These are phyloP conservation scores for Plantago lanceolata DNA, from an alignment of 305 asterid genomes.

Conservation along the genomic window DNA sequence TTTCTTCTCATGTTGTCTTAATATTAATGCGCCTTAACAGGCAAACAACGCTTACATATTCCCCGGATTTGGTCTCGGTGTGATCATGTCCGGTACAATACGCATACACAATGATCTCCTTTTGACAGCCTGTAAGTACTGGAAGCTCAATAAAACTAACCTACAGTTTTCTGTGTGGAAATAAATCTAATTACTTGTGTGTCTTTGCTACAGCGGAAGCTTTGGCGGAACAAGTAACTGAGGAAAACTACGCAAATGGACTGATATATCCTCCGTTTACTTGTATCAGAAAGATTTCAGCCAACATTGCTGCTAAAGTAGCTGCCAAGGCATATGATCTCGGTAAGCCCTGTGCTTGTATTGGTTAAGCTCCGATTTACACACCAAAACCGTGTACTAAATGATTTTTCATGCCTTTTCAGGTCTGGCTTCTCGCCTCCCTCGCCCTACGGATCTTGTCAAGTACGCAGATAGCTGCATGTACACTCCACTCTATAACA, in stretches of 20 bases:
- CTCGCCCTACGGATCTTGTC: constrained; percentile 67
- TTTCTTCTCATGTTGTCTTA: constrained; percentile 2
- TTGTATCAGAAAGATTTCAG: constrained; percentile 76
- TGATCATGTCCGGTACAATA: constrained; percentile 87
- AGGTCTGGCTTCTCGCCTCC: constrained; percentile 78
- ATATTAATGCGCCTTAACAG: constrained; percentile 30
- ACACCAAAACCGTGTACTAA: background rate
- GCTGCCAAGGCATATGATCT: constrained; percentile 89
- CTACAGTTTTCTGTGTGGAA: background rate
- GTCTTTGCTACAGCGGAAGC: constrained; percentile 60
- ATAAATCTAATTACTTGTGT: constrained; percentile 10
- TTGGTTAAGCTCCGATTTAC: background rate
- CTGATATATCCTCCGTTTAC: constrained; percentile 78
- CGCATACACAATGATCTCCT: constrained; percentile 87
- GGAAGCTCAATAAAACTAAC: background rate
- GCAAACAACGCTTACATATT: constrained; percentile 90
- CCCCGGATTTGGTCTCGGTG: constrained; percentile 92
- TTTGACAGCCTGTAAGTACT: constrained; percentile 78
- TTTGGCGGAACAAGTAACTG: constrained; percentile 63
- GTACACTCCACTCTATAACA: constrained; percentile 70
- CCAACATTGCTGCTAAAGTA: constrained; percentile 77
- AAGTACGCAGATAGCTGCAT: constrained; percentile 79
- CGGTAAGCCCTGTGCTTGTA: constrained; percentile 39
- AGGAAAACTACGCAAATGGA: constrained; percentile 64
- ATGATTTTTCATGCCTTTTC: constrained; percentile 21